A percentile compares a stretch with the other conserved stretches of the same genome.
Conservation (phyloP, 306 rosid genomes). For the Bauhinia variegata region DNA sequence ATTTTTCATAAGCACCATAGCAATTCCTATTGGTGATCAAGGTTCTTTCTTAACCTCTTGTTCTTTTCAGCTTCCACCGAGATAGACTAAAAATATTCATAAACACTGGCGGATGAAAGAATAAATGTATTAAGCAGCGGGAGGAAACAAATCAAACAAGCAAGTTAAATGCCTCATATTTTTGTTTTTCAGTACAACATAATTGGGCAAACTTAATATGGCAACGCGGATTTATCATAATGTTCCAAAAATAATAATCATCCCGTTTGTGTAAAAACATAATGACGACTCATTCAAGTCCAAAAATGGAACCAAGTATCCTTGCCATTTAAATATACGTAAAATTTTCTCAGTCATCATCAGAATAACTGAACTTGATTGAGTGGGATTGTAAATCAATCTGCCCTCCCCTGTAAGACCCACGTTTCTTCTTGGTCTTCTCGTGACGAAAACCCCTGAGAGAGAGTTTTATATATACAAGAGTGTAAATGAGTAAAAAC, state of each 20-base stretch:
- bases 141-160: background rate
- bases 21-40: too few species aligned
- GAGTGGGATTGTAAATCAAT: conserved; percentile 87
- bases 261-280: too few species aligned
- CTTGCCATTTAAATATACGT: background rate
- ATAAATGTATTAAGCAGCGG: conserved; percentile 10
- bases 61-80: too few species aligned
- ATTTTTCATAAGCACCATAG: too few species aligned
- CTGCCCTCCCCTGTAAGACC: conserved; percentile 82
- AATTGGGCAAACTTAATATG: conserved; percentile 31
- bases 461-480: too few species aligned
- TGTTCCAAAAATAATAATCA: background rate
- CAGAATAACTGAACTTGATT: conserved; percentile 78
- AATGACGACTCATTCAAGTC: background rate
- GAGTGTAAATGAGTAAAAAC: background rate
- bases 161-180: conserved; percentile 1
- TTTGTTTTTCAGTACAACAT: conserved; percentile 15
- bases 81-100: too few species aligned
- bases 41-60: too few species aligned
- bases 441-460: conserved; percentile 93
- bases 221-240: background rate
- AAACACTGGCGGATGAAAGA: background rate
- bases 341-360: conserved; percentile 56
- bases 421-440: conserved; percentile 99
- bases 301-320: conserved; percentile 3